Base-by-base conservation (phyloP, 1,139 yeast species). In the Torulaspora pretoriensis region DNA sequence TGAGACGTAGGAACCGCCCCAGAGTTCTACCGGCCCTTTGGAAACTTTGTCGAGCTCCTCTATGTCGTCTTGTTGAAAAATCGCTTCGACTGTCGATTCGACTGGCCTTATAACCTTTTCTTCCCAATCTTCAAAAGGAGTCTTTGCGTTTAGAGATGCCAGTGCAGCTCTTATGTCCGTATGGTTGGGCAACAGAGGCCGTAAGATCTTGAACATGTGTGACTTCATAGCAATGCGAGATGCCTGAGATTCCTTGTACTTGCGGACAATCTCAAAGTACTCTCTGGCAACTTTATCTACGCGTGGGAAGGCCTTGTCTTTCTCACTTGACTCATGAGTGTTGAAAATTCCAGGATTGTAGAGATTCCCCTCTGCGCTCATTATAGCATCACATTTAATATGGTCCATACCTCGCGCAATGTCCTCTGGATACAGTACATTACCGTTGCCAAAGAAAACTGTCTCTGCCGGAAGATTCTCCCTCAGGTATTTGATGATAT, bases 301-400 rank as follows among this genome's bases (percentile, higher is more conserved):
- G 47, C 97, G 73, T 3, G 97, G 96, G 59, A 80, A 89, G 48
- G 79, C 83, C 53, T 70, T 80, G 28, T 86, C 89, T 16, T 70
- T 71, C 50, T 81, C 78, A 8, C 49, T 55, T 10, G 50, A 43
- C 7, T 51, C 40, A 13, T 52, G 57, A 10, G 58, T 55, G 41
- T 67, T 64, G 62, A 94, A 92, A 0, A 90, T 80, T 3, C 96
- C 97, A 0, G 99, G 98, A 57, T 94, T 94, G 67, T 83, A 86
- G 35, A 94, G 70, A 60, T 89, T 89, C 0, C 96, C 96, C 64
- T 94, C 99, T 0, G 98, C 98, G 35, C 95, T 83, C 98, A 94
- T 94, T 16, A 92, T 94, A 0, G 92, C 97, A 68, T 94, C 97
- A 54, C 94, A 84, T 0, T 68, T 69, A 1, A 87, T 79, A 16